phyloP scores from a whole-genome alignment of 805 yeast species.

The Candida wancherniae region DNA sequence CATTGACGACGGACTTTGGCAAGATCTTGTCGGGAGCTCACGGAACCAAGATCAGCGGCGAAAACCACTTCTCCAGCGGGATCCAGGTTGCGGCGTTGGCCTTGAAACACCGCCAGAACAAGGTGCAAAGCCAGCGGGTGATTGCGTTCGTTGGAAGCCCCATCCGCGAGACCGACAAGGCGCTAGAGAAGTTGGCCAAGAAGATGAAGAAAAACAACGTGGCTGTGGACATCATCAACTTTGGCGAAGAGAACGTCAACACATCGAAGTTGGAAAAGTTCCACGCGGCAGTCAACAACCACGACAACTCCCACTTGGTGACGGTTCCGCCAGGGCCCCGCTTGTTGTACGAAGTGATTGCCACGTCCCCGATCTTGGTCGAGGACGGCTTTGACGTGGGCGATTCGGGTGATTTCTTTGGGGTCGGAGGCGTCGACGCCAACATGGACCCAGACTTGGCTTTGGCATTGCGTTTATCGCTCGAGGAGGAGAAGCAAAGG shows the following conservation, averaged over 20 bases:
- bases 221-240: slow-evolving; percentile 84
- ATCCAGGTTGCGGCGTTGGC: slow-evolving; percentile 90
- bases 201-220: slow-evolving; percentile 89
- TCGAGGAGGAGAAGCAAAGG: slow-evolving; percentile 91
- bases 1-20: slow-evolving; percentile 84
- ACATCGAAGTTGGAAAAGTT: slow-evolving; percentile 76
- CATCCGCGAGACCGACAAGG: slow-evolving; percentile 60
- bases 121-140: slow-evolving; percentile 85
- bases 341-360: slow-evolving; percentile 74
- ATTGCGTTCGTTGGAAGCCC: slow-evolving; percentile 90
- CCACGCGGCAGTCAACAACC: slow-evolving; percentile 65
- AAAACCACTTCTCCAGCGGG: slow-evolving; percentile 66
- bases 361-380: slow-evolving; percentile 66
- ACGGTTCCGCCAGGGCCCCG: slow-evolving; percentile 87
- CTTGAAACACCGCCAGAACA: slow-evolving; percentile 92
- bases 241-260: slow-evolving; percentile 83
- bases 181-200: slow-evolving; percentile 79
- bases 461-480: slow-evolving; percentile 85
- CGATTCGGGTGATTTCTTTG: slow-evolving; percentile 32
- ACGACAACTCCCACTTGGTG: slow-evolving; percentile 75
- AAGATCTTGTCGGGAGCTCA: slow-evolving; percentile 80
- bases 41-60: slow-evolving; percentile 67
- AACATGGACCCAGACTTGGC: slow-evolving; percentile 96
- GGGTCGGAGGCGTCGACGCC: slow-evolving; percentile 59
- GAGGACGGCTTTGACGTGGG: slow-evolving; percentile 56